Percentiles rank a stretch among this genome's conserved stretches.
Evolutionary conservation across 768 basidiomycete genomes (phyloP).

Genomic region (Tricholoma terreum): DNA sequence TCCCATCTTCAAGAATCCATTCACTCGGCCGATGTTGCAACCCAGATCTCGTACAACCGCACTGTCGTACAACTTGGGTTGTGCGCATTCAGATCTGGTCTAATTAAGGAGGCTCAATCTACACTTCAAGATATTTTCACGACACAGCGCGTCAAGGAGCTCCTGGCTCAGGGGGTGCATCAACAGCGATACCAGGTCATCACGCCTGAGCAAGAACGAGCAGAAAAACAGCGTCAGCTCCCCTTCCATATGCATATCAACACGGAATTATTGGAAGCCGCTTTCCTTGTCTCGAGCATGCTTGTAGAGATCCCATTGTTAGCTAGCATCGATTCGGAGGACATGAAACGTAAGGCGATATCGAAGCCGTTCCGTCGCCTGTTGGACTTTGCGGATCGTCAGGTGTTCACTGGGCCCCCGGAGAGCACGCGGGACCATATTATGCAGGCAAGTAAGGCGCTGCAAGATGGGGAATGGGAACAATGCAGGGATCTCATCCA

Average conservation of each 20-base stretch:
- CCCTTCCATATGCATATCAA: conserved; percentile 99
- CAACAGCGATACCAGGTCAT: conserved; percentile 85
- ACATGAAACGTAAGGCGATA: conserved; percentile 87
- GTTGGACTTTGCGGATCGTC: conserved; percentile 94
- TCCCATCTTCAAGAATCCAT: conserved; percentile 97
- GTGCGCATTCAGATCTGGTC: conserved; percentile 92
- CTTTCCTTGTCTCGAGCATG: conserved; percentile 98
- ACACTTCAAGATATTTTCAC: conserved; percentile 95
- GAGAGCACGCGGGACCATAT: conserved; percentile 98
- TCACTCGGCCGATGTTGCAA: conserved; percentile 92
- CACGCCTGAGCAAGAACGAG: conserved; percentile 93
- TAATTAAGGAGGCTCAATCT: conserved; percentile 91
- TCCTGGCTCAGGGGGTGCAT: conserved; percentile 95
- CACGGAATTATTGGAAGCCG: conserved; percentile 94
- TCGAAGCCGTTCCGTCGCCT: conserved; percentile 96
- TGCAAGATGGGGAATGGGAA: conserved; percentile 97
- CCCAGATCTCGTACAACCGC: conserved; percentile 97
- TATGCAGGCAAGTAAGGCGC: conserved; percentile 97
- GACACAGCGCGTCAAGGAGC: conserved; percentile 94
- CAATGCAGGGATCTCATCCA: conserved; percentile 90
- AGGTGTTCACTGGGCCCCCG: conserved; percentile 97
- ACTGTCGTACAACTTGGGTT: conserved; percentile 96
- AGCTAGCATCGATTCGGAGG: conserved; percentile 92
- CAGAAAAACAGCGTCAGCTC: conserved; percentile 91
- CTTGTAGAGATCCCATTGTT: conserved; percentile 94